A percentile compares a stretch with the other conserved stretches of the same genome.
Evolutionary conservation across 1,284 basidiomycete species (phyloP).

Genomic region (Leucoagaricus sp.): DNA sequence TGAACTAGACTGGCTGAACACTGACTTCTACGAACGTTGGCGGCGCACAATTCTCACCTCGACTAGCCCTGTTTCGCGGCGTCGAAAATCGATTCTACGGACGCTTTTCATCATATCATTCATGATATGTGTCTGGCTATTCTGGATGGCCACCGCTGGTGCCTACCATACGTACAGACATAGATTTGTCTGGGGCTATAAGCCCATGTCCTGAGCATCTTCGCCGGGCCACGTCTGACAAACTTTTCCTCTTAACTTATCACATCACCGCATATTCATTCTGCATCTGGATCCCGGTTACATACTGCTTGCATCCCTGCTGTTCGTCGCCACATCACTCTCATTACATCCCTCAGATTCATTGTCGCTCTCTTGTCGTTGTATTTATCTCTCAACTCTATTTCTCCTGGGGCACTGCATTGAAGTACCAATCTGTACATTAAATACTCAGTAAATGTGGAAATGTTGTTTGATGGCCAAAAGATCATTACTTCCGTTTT

Average conservation of each 20-base stretch:
- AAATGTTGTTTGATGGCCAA: not conserved
- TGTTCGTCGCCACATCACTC: not conserved
- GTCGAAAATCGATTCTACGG: constrained; percentile 65
- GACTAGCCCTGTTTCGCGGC: constrained; percentile 64
- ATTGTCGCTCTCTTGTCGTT: not conserved
- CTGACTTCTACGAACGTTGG: constrained; percentile 71
- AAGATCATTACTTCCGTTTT: constrained; percentile 3
- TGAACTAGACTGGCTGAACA: constrained; percentile 72
- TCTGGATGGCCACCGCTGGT: constrained; percentile 62
- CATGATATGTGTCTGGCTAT: constrained; percentile 55
- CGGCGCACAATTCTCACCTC: constrained; percentile 70
- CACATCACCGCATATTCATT: constrained; percentile 8
- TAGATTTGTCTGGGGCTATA: constrained; percentile 74
- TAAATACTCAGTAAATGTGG: constrained; percentile 12
- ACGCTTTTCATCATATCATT: constrained; percentile 55
- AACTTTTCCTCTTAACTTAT: constrained; percentile 4
- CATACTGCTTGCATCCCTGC: constrained; percentile 4
- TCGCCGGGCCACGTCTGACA: not conserved
- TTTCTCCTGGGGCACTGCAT: not conserved
- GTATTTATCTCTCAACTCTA: constrained; percentile 3
- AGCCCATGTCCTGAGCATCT: constrained; percentile 58
- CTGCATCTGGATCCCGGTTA: not conserved
- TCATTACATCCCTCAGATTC: not conserved
- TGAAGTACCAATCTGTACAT: not conserved
- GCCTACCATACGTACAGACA: constrained; percentile 71